A percentile compares a stretch with the other conserved stretches of the same genome.
Evolutionary conservation across 352 stramenopile species (phyloP).

Genomic region (Globisporangium middletonii): DNA sequence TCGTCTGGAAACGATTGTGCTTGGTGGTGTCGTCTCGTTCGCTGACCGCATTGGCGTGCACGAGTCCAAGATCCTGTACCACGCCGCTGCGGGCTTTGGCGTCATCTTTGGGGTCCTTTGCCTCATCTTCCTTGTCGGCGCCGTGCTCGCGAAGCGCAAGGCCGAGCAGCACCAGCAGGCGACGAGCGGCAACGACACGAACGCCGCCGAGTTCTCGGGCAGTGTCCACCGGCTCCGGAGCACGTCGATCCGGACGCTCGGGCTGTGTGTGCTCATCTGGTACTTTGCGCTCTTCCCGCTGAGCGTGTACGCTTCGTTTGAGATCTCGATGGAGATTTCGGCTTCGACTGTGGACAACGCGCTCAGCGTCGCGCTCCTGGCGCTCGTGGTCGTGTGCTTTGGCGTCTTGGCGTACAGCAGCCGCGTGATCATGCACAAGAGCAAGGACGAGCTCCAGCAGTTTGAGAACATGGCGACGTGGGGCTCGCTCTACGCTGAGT

Average conservation of each 20-base stretch:
- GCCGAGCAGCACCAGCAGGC: constrained; percentile 33
- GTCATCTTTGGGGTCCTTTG: constrained; percentile 30
- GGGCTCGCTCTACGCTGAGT: constrained; percentile 59
- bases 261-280: constrained; percentile 60
- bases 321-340: constrained; percentile 65
- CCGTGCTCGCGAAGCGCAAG: constrained; percentile 44
- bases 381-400: constrained; percentile 41
- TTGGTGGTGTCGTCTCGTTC: constrained; percentile 53
- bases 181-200: neutral
- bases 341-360: constrained; percentile 19
- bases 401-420: constrained; percentile 38
- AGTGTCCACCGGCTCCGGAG: constrained; percentile 48
- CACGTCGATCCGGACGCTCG: constrained; percentile 49
- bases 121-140: constrained; percentile 39
- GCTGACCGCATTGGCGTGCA: constrained; percentile 44
- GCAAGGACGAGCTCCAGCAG: constrained; percentile 46
- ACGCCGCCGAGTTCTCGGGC: constrained; percentile 24
- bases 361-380: constrained; percentile 35
- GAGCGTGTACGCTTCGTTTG: constrained; percentile 51
- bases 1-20: constrained; percentile 50
- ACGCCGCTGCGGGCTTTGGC: constrained; percentile 32
- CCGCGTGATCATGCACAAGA: constrained; percentile 52
- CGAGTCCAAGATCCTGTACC: constrained; percentile 35
- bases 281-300: constrained; percentile 61
- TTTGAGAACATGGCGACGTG: constrained; percentile 54